These are phyloP conservation scores for Sphaerostilbella broomeana DNA, from an alignment of 2,329 filamentous ascomycete species.

Conservation along the genomic window DNA sequence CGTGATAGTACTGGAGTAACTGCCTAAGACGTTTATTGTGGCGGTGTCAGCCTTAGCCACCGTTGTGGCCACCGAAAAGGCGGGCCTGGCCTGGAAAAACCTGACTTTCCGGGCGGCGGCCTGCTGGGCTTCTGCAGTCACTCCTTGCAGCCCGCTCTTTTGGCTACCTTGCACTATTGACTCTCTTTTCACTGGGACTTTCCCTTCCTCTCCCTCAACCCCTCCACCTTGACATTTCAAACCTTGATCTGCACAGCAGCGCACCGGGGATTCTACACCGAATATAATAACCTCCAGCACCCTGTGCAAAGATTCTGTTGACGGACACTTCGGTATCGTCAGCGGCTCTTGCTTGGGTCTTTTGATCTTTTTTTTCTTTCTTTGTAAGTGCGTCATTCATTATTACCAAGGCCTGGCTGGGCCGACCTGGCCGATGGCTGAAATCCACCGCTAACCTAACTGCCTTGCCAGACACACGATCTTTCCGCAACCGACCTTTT, in stretches of 20 bases:
- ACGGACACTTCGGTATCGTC: slow-evolving; percentile 17
- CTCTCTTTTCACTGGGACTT: slow-evolving; percentile 3
- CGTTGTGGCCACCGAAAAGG: slow-evolving; percentile 1
- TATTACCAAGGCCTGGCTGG: slow-evolving; percentile 16
- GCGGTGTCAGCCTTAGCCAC: slow-evolving; percentile 7
- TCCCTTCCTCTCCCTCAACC: slow-evolving; percentile 8
- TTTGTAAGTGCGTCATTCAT: slow-evolving; percentile 24
- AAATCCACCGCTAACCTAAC: slow-evolving; percentile 5
- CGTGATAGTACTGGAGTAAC: slow-evolving; percentile 19
- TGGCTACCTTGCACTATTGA: slow-evolving; percentile 1
- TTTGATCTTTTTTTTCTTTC: slow-evolving; percentile 15
- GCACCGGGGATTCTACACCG: slow-evolving; percentile 6
- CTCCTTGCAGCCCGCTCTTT: slow-evolving; percentile 8
- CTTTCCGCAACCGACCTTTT: slow-evolving; percentile 11
- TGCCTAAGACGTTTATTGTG: slow-evolving; percentile 3
- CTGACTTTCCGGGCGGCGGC: slow-evolving; percentile 28
- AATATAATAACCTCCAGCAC: slow-evolving; percentile 6
- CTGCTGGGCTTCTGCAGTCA: slow-evolving; percentile 13
- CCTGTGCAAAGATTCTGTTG: slow-evolving; percentile 12
- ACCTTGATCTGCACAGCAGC: slow-evolving; percentile 9
- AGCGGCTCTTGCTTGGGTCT: slow-evolving; percentile 3
- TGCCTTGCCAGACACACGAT: slow-evolving; percentile 20
- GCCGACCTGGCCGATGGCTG: slow-evolving; percentile 14
- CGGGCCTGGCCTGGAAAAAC: slow-evolving; percentile 7
- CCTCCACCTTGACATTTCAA: slow-evolving; percentile 12